A percentile compares a stretch with the other conserved stretches of the same genome.
phyloP scores from a whole-genome alignment of 495 filamentous ascomycete species.

The Podospora pseudoanserina region DNA sequence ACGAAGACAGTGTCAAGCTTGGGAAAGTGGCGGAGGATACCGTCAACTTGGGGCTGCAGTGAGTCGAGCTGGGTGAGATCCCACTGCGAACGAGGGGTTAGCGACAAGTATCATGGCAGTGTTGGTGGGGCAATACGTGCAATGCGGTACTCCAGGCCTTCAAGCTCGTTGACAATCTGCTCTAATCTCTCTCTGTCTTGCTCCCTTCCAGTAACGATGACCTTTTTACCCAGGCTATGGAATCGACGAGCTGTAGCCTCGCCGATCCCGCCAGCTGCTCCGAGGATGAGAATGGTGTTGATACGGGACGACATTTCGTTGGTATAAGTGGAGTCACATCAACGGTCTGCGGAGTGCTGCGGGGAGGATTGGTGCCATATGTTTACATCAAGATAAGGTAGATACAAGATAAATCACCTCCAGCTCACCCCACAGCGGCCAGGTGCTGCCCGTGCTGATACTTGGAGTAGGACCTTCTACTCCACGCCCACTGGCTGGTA shows the following conservation, averaged over 20 bases:
- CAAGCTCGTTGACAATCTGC: not conserved
- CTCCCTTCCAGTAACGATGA: not conserved
- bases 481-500: not conserved
- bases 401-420: not conserved
- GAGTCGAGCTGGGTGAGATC: not conserved
- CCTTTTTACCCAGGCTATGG: not conserved
- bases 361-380: not conserved
- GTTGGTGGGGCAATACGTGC: not conserved
- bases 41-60: not conserved
- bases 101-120: not conserved
- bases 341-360: not conserved
- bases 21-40: not conserved
- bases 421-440: not conserved
- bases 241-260: not conserved
- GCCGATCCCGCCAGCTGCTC: not conserved
- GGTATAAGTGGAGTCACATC: not conserved
- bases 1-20: not conserved
- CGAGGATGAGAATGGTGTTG: not conserved
- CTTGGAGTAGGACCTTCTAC: not conserved
- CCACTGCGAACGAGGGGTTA: not conserved
- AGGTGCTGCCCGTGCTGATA: too few species aligned
- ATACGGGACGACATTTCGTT: not conserved
- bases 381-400: not conserved
- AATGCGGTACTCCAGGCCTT: not conserved
- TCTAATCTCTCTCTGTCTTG: not conserved